These are phyloP conservation scores for Xylaria sp. DNA, from an alignment of 495 filamentous ascomycete genomes.

Conservation along the genomic window DNA sequence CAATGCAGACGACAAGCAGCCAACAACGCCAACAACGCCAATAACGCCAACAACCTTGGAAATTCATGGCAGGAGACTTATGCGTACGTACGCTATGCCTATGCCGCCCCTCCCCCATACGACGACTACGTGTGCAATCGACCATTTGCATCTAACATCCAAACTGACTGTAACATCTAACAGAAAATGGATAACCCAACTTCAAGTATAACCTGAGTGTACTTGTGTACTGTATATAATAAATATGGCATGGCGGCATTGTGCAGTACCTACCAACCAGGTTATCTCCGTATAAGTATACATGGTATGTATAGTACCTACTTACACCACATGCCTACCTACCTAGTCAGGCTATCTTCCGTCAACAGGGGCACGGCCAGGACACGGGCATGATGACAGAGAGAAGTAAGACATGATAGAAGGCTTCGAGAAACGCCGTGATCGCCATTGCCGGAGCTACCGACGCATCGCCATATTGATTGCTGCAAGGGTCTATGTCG, in stretches of 20 bases:
- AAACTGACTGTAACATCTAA: neutral
- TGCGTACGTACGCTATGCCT: neutral
- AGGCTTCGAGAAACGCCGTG: conserved; percentile 15
- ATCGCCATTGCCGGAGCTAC: conserved; percentile 21
- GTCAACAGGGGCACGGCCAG: conserved; percentile 1
- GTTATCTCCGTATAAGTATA: no score
- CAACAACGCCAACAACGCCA: no score
- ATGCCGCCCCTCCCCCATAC: no score
- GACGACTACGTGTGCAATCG: neutral
- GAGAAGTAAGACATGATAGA: conserved; percentile 8
- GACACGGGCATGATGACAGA: no score
- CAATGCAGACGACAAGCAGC: neutral
- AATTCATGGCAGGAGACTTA: no score
- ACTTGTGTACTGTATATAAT: no score
- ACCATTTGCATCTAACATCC: neutral
- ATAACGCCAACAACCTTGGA: no score
- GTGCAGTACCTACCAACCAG: neutral
- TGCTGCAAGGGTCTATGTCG: conserved; percentile 14
- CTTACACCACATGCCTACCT: no score
- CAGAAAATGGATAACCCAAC: neutral
- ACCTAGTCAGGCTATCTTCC: conserved; percentile 10
- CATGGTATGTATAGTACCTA: no score
- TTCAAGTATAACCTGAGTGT: neutral
- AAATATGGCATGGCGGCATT: no score
- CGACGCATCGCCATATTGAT: conserved; percentile 15